Evolutionary conservation across 73 alveolate genomes (phyloP).

Genomic region (Tetrahymena thermophila): DNA sequence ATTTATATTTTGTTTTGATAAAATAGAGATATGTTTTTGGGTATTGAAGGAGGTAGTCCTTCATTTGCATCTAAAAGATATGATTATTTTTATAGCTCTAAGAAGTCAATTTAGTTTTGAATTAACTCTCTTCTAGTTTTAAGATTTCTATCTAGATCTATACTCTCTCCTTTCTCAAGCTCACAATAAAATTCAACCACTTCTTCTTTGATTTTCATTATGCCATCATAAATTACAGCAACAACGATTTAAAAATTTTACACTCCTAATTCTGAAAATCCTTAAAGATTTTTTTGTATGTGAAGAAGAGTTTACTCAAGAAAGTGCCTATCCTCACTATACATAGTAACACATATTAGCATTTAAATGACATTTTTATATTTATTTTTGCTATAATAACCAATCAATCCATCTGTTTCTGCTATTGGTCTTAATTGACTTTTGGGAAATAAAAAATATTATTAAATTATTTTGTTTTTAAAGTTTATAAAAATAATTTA

Average conservation of each 20-base stretch:
- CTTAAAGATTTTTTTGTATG: not conserved
- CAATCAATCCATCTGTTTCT: not conserved
- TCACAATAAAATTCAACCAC: not conserved
- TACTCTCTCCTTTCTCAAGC: not conserved
- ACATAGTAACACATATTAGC: not conserved
- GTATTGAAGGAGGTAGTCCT: not conserved
- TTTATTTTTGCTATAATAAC: not conserved
- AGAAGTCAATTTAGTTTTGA: not conserved
- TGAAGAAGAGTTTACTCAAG: not conserved
- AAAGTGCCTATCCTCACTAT: not conserved
- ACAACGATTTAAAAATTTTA: not conserved
- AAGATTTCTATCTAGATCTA: not conserved
- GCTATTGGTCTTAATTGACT: not conserved
- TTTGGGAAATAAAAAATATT: not conserved
- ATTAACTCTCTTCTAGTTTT: not conserved
- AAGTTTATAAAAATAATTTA: too few relatives aligned
- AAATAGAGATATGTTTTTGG: not conserved
- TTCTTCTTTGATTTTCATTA: not conserved
- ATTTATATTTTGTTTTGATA: not conserved
- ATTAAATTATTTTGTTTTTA: too few relatives aligned
- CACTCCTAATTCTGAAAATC: not conserved
- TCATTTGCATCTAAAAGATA: not conserved
- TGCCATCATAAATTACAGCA: not conserved
- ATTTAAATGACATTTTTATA: not conserved
- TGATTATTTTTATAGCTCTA: not conserved